phyloP scores from a whole-genome alignment of 768 basidiomycete species.

The Ephemerocybe angulata region DNA sequence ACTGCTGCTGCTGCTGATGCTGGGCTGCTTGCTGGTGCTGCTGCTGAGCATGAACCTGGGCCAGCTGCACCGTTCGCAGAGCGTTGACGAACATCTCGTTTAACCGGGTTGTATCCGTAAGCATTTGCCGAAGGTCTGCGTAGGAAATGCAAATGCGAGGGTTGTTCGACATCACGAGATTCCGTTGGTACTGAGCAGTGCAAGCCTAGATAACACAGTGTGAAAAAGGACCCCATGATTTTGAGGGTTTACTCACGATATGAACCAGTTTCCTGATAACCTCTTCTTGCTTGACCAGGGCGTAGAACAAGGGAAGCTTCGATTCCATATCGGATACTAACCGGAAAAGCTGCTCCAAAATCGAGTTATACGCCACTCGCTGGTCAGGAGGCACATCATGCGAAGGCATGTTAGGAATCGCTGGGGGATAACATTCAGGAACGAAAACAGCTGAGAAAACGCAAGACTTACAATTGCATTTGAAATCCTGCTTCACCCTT shows the following conservation, averaged over 20 bases:
- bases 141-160: conserved; percentile 41
- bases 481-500: conserved; percentile 32
- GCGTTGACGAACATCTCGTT: conserved; percentile 36
- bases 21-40: conserved; percentile 5
- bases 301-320: conserved; percentile 45
- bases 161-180: conserved; percentile 31
- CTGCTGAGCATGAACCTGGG: conserved; percentile 15
- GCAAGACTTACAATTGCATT: no score
- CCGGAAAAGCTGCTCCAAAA: conserved; percentile 49
- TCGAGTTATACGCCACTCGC: conserved; percentile 45
- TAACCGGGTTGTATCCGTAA: conserved; percentile 37
- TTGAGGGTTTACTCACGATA: conserved; percentile 56
- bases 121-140: conserved; percentile 42
- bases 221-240: conserved; percentile 3
- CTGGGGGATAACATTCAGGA: conserved; percentile 25
- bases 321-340: conserved; percentile 45
- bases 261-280: conserved; percentile 46
- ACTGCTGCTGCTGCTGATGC: conserved; percentile 12
- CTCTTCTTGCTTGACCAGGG: conserved; percentile 46
- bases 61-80: conserved; percentile 11
- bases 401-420: conserved; percentile 28
- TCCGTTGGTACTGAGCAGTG: conserved; percentile 44
- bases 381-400: conserved; percentile 51
- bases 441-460: no score
- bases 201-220: conserved; percentile 12